A percentile compares a stretch with the other conserved stretches of the same genome.
Conservation (phyloP, 2,329 filamentous ascomycete genomes). For the Stachybotrys chlorohalonatus region DNA sequence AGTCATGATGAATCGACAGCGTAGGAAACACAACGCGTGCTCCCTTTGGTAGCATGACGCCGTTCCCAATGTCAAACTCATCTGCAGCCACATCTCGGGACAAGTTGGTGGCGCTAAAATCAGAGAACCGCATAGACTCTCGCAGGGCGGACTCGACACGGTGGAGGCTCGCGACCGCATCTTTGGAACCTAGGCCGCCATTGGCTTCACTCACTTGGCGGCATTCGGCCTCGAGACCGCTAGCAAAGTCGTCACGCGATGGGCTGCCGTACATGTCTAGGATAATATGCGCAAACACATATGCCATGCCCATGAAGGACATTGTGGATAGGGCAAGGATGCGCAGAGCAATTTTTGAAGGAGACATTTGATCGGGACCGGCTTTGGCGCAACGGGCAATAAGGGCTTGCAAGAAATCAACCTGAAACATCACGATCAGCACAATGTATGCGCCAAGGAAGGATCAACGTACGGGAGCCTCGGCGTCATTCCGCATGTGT, state of each 20-base stretch:
- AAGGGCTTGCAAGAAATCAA: neutral
- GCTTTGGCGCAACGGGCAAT: neutral
- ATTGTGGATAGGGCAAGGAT: neutral
- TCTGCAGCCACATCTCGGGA: neutral
- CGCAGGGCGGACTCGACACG: conserved; percentile 1
- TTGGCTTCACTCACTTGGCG: neutral
- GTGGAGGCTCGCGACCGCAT: neutral
- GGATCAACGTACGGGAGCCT: neutral
- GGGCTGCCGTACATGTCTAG: neutral
- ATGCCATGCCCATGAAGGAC: neutral
- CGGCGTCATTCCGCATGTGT: neutral
- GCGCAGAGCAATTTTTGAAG: neutral
- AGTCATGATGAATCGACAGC: conserved; percentile 1
- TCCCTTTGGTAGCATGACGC: neutral
- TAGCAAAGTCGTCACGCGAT: neutral
- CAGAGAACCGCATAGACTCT: conserved; percentile 2
- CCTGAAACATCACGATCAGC: neutral
- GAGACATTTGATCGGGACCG: neutral
- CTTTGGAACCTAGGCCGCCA: neutral
- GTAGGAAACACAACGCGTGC: neutral
- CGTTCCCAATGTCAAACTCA: neutral
- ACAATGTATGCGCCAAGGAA: no score
- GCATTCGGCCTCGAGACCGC: neutral
- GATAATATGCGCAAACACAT: neutral
- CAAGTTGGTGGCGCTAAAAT: neutral